phyloP scores from a whole-genome alignment of 2,329 filamentous ascomycete species.

The Ophiostoma perfectum region DNA sequence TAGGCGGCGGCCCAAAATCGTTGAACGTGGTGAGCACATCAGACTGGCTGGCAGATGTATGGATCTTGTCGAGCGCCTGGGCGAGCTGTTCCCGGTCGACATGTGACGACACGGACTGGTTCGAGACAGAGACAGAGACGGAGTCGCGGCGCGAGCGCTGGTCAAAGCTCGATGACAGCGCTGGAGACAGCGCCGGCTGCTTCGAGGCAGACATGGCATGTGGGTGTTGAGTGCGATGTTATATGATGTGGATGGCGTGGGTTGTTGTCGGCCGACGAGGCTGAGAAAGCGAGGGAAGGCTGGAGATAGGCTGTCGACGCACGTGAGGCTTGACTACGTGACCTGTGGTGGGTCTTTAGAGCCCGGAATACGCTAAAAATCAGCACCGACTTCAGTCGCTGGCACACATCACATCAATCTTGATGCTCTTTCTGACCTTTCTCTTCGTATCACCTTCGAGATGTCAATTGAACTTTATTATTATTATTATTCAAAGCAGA shows the following conservation, averaged over 20 bases:
- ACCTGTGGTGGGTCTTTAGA: too few relatives aligned
- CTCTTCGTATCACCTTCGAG: too few relatives aligned
- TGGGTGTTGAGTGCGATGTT: not conserved
- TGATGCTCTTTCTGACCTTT: too few relatives aligned
- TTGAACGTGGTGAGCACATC: slow-evolving; percentile 87
- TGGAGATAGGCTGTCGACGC: not conserved
- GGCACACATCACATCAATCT: too few relatives aligned
- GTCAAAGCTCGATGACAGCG: slow-evolving; percentile 22
- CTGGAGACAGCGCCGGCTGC: slow-evolving; percentile 29
- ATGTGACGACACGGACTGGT: slow-evolving; percentile 44
- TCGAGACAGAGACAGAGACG: slow-evolving; percentile 34
- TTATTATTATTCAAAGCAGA: too few relatives aligned
- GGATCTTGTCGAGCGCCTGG: slow-evolving; percentile 78
- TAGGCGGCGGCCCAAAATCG: slow-evolving; percentile 71
- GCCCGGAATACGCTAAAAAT: too few relatives aligned
- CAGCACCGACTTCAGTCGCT: too few relatives aligned
- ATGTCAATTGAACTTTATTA: too few relatives aligned
- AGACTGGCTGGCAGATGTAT: slow-evolving; percentile 79
- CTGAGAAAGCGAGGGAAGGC: not conserved
- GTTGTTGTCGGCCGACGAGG: not conserved
- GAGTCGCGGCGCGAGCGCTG: slow-evolving; percentile 38
- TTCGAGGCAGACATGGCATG: slow-evolving; percentile 19
- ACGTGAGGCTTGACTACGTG: not conserved
- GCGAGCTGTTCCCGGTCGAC: slow-evolving; percentile 70
- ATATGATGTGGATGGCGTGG: not conserved